These are phyloP conservation scores for Limnomonas spitsbergensis DNA, from an alignment of 139 green algal genomes.

Conservation along the genomic window DNA sequence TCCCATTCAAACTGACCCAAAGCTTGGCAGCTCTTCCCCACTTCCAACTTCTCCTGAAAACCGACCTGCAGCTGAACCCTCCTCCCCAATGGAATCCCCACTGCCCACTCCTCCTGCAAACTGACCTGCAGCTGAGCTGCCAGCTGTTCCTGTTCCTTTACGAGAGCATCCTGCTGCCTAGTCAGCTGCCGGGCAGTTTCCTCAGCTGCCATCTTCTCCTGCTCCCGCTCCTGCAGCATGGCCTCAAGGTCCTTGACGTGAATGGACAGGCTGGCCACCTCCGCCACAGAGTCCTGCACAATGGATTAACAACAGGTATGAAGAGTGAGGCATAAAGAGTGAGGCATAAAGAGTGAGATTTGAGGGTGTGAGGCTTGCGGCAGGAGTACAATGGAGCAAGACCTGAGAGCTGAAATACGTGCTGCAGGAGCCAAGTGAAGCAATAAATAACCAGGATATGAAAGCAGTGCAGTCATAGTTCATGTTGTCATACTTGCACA, in stretches of 20 bases:
- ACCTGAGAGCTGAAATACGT: too few species aligned
- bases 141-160: slow-evolving; percentile 21
- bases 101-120: slow-evolving; percentile 22
- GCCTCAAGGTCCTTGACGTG: not conserved
- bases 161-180: not conserved
- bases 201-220: not conserved
- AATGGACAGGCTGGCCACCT: not conserved
- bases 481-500: too few species aligned
- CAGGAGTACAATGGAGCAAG: too few species aligned
- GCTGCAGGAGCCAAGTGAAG: too few species aligned
- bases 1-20: too few species aligned
- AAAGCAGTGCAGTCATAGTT: too few species aligned
- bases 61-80: not conserved
- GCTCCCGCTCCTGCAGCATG: not conserved
- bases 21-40: too few species aligned
- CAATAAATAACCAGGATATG: too few species aligned
- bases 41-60: not conserved
- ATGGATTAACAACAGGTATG: too few species aligned
- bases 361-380: too few species aligned
- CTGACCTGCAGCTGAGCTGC: not conserved
- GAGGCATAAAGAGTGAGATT: too few species aligned
- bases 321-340: too few species aligned
- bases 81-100: not conserved
- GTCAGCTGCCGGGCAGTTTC: not conserved
- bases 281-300: not conserved